Evolutionary conservation across 768 basidiomycete species (phyloP).

Genomic region (Suillus subalutaceus): DNA sequence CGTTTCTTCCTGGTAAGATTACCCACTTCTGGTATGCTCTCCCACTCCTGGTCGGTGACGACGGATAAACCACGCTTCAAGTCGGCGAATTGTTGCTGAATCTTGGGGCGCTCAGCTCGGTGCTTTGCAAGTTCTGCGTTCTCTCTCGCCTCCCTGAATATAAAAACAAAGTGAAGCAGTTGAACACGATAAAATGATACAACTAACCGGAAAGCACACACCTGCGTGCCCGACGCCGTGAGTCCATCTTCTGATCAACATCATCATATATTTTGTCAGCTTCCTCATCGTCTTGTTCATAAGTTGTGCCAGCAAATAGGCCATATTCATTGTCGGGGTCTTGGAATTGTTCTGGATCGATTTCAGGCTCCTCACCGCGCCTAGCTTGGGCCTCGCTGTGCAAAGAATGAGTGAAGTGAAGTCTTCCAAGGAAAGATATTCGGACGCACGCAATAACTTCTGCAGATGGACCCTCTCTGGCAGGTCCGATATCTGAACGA

Average conservation of each 20-base stretch:
- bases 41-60: conserved; percentile 93
- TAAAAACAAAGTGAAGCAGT: conserved; percentile 25
- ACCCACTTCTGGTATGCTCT: conserved; percentile 92
- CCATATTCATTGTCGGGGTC: conserved; percentile 98
- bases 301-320: conserved; percentile 92
- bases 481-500: conserved; percentile 97
- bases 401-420: conserved; percentile 9
- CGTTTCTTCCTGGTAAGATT: conserved; percentile 93
- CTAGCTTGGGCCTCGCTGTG: conserved; percentile 83
- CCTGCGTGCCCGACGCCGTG: conserved; percentile 78
- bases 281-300: conserved; percentile 97
- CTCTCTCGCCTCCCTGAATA: conserved; percentile 72
- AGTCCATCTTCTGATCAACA: conserved; percentile 93
- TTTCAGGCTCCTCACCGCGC: conserved; percentile 85
- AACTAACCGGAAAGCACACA: conserved; percentile 55
- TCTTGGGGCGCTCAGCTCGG: conserved; percentile 88
- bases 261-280: conserved; percentile 93
- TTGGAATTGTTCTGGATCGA: conserved; percentile 90
- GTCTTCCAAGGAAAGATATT: not conserved
- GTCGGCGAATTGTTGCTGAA: conserved; percentile 95
- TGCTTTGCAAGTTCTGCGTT: conserved; percentile 72
- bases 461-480: conserved; percentile 91
- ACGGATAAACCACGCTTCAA: conserved; percentile 86
- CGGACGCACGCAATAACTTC: conserved; percentile 80
- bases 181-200: conserved; percentile 29